Base-by-base conservation (phyloP, 805 yeast genomes). In the Kluyveromyces wickerhamii region DNA sequence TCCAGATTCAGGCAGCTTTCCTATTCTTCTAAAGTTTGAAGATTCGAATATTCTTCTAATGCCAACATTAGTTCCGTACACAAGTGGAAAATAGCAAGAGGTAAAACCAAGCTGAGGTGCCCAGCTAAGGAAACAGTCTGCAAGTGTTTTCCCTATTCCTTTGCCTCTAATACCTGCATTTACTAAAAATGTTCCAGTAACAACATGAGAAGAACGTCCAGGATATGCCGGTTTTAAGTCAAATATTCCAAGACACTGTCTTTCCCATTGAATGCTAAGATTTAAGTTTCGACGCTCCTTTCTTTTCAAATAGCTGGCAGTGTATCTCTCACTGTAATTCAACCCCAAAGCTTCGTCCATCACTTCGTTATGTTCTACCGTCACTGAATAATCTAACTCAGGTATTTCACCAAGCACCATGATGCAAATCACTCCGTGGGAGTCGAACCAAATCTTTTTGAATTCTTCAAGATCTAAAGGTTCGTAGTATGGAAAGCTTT, bases 161-260 rank as follows among this genome's bases (percentile, higher is more conserved):
- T 82, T 84, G 17, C 89, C 87, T 48, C 98, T 66, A 46, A 85
- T 85, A 44, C 95, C 95, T 4, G 94, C 92, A 57, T 89, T 87
- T 2, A 89, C 97, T 22, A 89, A 62, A 47, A 89, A 82, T 14
- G 80, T 79, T 2, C 85, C 94, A 0, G 94, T 83, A 48, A 94
- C 87, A n/a, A 92, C 79, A 52, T 89, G 96, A 0, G 94, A 77
- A 13, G 92, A 80, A 29, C 97, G 66, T 2, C 97, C 97, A 0
- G 96, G 95, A 52, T 79, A 89, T 49, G 85, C 82, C 2, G 96
- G 92, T 44, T 81, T 81, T 41, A 89, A 69, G 53, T 71, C 78
- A 52, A 89, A 87, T 2, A 88, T 72, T 1, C 97, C 98, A 30
- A 92, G 65, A 54, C 96, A 89, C 52, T 81, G 88, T 48, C 83